Conservation (phyloP, 306 rosid species). For the Fagus crenata region DNA sequence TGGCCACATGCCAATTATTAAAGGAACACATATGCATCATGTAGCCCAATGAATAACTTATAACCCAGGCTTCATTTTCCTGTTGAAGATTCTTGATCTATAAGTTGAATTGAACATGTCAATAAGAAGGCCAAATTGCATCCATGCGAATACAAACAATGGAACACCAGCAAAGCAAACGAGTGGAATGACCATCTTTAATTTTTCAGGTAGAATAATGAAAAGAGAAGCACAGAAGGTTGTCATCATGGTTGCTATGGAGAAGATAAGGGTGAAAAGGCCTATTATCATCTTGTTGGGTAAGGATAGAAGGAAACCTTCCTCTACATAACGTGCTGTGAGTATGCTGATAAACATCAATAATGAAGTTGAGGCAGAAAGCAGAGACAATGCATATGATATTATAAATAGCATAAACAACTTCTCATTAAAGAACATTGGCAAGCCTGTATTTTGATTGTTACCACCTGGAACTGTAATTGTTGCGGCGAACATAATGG, state of each 20-base stretch:
- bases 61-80: too few species aligned
- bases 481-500: not conserved
- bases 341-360: not conserved
- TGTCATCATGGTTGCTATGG: not conserved
- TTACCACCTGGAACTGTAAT: slow-evolving; percentile 1
- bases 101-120: not conserved
- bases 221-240: not conserved
- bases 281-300: not conserved
- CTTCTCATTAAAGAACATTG: not conserved
- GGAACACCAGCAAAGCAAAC: not conserved
- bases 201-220: not conserved
- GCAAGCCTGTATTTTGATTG: not conserved
- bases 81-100: not conserved
- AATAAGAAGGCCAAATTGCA: not conserved
- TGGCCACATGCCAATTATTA: too few species aligned
- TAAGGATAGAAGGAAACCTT: not conserved
- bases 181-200: not conserved
- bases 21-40: too few species aligned
- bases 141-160: not conserved
- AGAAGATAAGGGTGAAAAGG: not conserved
- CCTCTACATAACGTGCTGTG: not conserved
- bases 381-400: not conserved
- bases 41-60: too few species aligned
- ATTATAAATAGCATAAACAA: not conserved
- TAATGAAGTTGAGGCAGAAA: not conserved